Base-by-base conservation (phyloP, 2,329 filamentous ascomycete species). In the Zymoseptoria crescenta region DNA sequence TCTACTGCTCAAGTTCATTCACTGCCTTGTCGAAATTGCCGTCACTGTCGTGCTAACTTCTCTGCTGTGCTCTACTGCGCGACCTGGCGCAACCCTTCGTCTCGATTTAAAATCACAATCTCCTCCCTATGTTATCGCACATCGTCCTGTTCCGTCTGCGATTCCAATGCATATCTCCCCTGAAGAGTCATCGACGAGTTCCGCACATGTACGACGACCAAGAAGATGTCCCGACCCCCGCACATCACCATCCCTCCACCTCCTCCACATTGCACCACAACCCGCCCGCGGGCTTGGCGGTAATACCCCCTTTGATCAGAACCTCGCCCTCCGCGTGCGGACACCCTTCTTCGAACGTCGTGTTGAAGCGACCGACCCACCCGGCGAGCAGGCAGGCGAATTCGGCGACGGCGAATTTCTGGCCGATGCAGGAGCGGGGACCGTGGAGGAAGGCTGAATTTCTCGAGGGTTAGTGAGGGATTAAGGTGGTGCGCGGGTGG, bases 381-480 rank as follows among this genome's bases (percentile, higher is more conserved):
- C 83, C 81, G 21, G 91, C 91, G 52, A 96, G 71, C 62, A 96
- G 75, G 70, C 88, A 93, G 8, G 89, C 90, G 74, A 96, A 89
- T 77, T 96, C 93, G 0, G 87, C 84, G 70, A 85, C 87, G 0
- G 92, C 88, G 74, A 96, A 96, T 1, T 80, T 79, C 73, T 86
- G 82, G 0, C 91, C 92, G 66, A 96, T 96, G 70, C 92, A 96
- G 69, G 87, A 88, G 56, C 91, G 79, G 1, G 91, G 91, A 0
- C 92, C 92, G 71, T 96, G 90, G 59, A 96, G 73, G 74, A 96
- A 96, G 0, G 89, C 58, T 59, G 24, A 3, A 24, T n/a, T n/a
- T n/a, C 2, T n/a, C 4, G 16, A 20, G 10, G 13, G 29, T 20
- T 5, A 51, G 20, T 49, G 8, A 13, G 0, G 7, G 20, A n/a